Evolutionary conservation across 2,329 filamentous ascomycete species (phyloP).

Genomic region (Exophiala oligosperma): DNA sequence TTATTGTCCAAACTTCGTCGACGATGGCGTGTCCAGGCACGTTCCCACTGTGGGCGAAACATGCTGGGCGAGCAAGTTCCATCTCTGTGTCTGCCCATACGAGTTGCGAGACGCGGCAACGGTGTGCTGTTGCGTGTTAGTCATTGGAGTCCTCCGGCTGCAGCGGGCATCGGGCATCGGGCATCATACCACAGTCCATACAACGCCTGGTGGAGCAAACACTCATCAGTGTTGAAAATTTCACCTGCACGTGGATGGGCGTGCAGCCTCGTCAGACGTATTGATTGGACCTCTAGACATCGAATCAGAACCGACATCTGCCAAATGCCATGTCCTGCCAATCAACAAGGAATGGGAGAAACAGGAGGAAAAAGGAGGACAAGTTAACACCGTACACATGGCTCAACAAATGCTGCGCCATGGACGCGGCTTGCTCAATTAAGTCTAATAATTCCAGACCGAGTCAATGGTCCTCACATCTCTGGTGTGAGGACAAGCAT

Average conservation of each 20-base stretch:
- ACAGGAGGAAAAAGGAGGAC: neutral
- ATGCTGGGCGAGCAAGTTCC: neutral
- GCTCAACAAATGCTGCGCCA: neutral
- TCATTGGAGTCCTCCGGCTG: slow-evolving; percentile 12
- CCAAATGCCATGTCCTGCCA: neutral
- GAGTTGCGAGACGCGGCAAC: slow-evolving; percentile 3
- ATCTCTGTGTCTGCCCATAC: neutral
- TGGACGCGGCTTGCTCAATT: neutral
- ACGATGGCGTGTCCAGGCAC: slow-evolving; percentile 13
- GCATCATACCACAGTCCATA: too few relatives aligned
- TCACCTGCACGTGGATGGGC: slow-evolving; percentile 9
- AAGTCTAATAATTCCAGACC: neutral
- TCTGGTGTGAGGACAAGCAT: neutral
- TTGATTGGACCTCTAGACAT: neutral
- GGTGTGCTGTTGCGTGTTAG: slow-evolving; percentile 15
- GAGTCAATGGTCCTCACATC: neutral
- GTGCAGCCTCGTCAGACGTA: neutral
- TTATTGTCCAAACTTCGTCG: slow-evolving; percentile 10
- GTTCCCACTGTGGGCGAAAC: neutral
- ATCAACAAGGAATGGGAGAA: neutral
- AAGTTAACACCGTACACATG: slow-evolving; percentile 1
- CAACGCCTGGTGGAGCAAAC: neutral
- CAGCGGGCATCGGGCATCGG: neutral
- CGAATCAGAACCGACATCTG: slow-evolving; percentile 1
- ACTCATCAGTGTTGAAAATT: slow-evolving; percentile 6